Evolutionary conservation across 805 yeast species (phyloP).

Genomic region (Pichia ethanolica): DNA sequence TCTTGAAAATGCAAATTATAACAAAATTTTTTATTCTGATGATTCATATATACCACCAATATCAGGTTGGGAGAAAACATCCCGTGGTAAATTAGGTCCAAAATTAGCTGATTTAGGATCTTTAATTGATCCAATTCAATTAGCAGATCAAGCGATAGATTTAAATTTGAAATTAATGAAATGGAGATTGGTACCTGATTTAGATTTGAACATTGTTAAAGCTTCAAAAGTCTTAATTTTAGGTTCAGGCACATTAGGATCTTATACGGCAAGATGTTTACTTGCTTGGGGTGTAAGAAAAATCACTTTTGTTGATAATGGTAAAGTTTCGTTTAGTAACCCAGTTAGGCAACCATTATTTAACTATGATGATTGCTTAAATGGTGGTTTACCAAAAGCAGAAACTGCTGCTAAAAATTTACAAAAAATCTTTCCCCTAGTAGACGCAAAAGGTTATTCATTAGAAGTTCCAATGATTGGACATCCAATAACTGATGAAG

Average conservation of each 20-base stretch:
- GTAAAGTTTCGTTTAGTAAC: constrained; percentile 82
- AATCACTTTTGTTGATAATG: constrained; percentile 85
- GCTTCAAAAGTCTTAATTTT: constrained; percentile 59
- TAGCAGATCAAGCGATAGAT: constrained; percentile 90
- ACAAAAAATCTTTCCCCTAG: constrained; percentile 71
- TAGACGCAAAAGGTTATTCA: constrained; percentile 51
- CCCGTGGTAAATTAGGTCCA: constrained; percentile 67
- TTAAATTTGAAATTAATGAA: constrained; percentile 88
- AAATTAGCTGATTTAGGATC: constrained; percentile 77
- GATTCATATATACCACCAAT: constrained; percentile 19
- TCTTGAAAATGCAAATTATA: constrained; percentile 2
- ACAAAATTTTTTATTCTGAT: constrained; percentile 4
- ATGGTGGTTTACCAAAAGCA: constrained; percentile 75
- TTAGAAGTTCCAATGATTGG: constrained; percentile 95
- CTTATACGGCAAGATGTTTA: constrained; percentile 78
- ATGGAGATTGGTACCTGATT: constrained; percentile 86
- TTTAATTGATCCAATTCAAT: constrained; percentile 68
- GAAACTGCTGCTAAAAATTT: constrained; percentile 66
- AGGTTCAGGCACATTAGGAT: constrained; percentile 97
- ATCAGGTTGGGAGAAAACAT: constrained; percentile 89
- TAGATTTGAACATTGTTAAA: constrained; percentile 61
- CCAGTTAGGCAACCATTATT: constrained; percentile 93
- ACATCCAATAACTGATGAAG: constrained; percentile 63
- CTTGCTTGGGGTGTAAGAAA: constrained; percentile 92
- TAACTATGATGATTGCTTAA: constrained; percentile 69